These are phyloP conservation scores for Arthrobotrys musiformis DNA, from an alignment of 2,329 filamentous ascomycete species.

Conservation along the genomic window DNA sequence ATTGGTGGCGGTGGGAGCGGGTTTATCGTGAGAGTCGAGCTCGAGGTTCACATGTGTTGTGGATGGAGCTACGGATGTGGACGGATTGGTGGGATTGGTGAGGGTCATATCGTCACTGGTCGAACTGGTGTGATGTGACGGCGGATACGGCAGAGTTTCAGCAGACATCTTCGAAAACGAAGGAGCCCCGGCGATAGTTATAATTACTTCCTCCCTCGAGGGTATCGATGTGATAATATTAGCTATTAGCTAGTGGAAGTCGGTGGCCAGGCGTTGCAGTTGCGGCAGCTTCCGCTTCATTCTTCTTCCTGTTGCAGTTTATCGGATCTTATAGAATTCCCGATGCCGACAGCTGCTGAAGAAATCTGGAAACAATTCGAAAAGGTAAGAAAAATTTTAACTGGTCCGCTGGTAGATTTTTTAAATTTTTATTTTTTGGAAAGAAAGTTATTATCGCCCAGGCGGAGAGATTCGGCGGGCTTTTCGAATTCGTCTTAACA, in stretches of 20 bases:
- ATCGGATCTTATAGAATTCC: conserved; percentile 26
- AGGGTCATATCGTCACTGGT: conserved; percentile 54
- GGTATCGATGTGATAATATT: neutral
- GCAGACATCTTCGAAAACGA: conserved; percentile 16
- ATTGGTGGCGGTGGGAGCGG: neutral
- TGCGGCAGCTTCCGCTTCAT: conserved; percentile 19
- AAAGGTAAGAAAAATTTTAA: neutral
- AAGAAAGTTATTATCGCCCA: conserved; percentile 12
- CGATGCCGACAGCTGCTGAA: conserved; percentile 16
- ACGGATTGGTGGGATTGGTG: conserved; percentile 46
- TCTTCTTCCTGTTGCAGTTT: neutral
- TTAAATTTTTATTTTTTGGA: no score
- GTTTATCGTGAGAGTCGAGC: conserved; percentile 14
- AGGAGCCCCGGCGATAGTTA: neutral
- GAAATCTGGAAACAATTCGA: neutral
- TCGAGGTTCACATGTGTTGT: conserved; percentile 21
- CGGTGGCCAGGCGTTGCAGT: neutral
- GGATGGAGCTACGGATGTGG: conserved; percentile 42
- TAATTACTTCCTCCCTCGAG: neutral
- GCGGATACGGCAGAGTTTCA: conserved; percentile 32
- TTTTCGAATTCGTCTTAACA: neutral
- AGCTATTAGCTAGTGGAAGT: neutral
- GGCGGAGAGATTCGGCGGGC: conserved; percentile 32
- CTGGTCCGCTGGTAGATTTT: no score
- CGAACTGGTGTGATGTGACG: conserved; percentile 37